A percentile compares a stretch with the other conserved stretches of the same genome.
phyloP scores from a whole-genome alignment of 495 filamentous ascomycete genomes.

The Beverwykella pulmonaria region DNA sequence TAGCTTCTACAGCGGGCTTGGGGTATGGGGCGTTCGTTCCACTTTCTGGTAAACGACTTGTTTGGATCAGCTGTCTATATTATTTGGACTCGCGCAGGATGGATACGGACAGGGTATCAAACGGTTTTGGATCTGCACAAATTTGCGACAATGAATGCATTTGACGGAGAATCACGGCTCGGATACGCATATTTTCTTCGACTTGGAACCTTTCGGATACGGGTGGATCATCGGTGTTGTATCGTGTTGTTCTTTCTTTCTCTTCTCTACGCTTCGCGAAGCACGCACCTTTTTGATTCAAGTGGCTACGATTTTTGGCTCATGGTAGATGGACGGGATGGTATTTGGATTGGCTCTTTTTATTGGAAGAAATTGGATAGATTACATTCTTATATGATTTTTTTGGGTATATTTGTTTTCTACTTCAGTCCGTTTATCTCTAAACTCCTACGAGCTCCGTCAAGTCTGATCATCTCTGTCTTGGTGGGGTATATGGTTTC shows the following conservation, averaged over 20 bases:
- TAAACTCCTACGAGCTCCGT: too few species aligned
- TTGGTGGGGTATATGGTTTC: neutral
- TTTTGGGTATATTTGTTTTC: too few species aligned
- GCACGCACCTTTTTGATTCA: neutral
- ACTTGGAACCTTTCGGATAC: neutral
- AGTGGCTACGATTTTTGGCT: neutral
- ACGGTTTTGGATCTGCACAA: constrained; percentile 3
- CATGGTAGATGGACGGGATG: neutral
- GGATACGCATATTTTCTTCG: neutral
- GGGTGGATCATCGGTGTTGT: neutral
- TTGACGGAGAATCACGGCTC: constrained; percentile 1
- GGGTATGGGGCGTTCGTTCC: constrained; percentile 1
- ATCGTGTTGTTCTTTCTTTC: neutral
- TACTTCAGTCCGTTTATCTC: neutral
- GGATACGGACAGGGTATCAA: neutral
- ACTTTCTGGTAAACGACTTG: constrained; percentile 11
- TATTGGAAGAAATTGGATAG: neutral
- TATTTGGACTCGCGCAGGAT: constrained; percentile 1
- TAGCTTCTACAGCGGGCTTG: neutral
- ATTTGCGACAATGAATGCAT: constrained; percentile 2
- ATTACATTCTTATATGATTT: neutral
- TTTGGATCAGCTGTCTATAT: constrained; percentile 6
- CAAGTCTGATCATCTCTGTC: too few species aligned
- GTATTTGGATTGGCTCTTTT: neutral
- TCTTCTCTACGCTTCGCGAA: neutral